Evolutionary conservation across 2,329 filamentous ascomycete species (phyloP), one percentile per base, ranked within the genome.

Genomic region (Xylaria sp.): DNA sequence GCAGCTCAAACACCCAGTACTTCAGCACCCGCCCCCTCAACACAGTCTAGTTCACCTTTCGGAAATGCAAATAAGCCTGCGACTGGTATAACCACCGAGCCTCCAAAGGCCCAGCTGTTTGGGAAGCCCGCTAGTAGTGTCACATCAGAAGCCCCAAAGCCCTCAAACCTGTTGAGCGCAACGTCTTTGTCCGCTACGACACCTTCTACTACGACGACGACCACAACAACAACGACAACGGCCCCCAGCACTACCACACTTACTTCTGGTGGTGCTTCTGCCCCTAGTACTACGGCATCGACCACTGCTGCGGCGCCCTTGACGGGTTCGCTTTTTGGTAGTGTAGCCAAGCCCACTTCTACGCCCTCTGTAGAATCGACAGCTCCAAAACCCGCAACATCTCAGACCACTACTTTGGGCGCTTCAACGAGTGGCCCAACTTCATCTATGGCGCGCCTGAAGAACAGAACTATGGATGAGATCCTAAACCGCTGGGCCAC

Each of bases 401-500:
- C 69, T 17, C 67, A 73, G 9, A 63, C 22, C 47, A 71, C 80
- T 27, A 83, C 77, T 31, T 81, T 95, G 55, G 89, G 88, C 20
- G 88, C 90, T 31, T 96, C 94, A 1, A 97, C 92, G 3, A 85
- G 88, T 38, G 94, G 94, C 0, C 93, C 94, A 1, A 84, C 90
- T 2, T 95, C 96, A 17, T 90, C 94, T 64, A 89, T 96, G 74
- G 96, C 95, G 3, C 91, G 96, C 31, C 85, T 99, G 42, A 97
- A 97, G 84, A 97, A 97, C 80, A 98, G 97, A 82, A 97, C 95
- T 0, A 97, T 99, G 92, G 96, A 99, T 76, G 96, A 99, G 78
- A 97, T 99, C 70, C 94, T 99, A 71, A 97, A 93, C 3, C 90
- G 94, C 36, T 99, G 96, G 96, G 96, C 96, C 1, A 93, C 94